Evolutionary conservation across 164 flowering plant genomes (phyloP), one percentile per base, ranked within the genome.

Genomic region (Sedum album): DNA sequence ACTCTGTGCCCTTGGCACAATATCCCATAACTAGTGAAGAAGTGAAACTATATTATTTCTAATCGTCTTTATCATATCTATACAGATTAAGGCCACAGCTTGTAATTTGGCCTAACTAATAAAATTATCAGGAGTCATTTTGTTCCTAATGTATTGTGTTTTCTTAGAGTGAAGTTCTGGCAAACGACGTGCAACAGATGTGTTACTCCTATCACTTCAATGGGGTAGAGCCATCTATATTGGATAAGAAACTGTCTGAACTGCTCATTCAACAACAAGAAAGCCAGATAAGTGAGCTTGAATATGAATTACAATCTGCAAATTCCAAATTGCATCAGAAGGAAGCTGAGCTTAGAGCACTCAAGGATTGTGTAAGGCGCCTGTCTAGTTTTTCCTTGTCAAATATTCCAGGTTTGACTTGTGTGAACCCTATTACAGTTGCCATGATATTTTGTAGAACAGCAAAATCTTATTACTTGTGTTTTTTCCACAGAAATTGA

Each of bases 191-290:
- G 26, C 72, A 66, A 38, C 74, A 64, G 31, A 73, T 39, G 62
- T 67, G 70, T 72, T 63, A 68, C 35, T 44, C 76, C 55, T 38
- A 60, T 70, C 80, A 72, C 44, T 75, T 57, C 53, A 65, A 68
- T 60, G 88, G 91, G 36, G 84, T 88, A 3, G 63, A 53, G 42
- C 86, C 91, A 67, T 63, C 69, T 41, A 87, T 82, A 66, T 77
- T 88, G 67, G 81, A 86, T 73, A 48, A 78, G 73, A 86, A 80
- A 71, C 75, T 88, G 31, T 76, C 78, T 68, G 84, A 76, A 66
- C 31, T 87, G 71, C 86, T 89, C 69, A 80, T 89, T 17, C 78
- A 80, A 66, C 86, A 82, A 71, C 89, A 85, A 70, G 89, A 79
- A 72, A 77, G 73, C 73, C 88, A 87, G 51, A 89, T 89, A 31